phyloP scores from a whole-genome alignment of 768 basidiomycete species.

The Termitomyces sp. region DNA sequence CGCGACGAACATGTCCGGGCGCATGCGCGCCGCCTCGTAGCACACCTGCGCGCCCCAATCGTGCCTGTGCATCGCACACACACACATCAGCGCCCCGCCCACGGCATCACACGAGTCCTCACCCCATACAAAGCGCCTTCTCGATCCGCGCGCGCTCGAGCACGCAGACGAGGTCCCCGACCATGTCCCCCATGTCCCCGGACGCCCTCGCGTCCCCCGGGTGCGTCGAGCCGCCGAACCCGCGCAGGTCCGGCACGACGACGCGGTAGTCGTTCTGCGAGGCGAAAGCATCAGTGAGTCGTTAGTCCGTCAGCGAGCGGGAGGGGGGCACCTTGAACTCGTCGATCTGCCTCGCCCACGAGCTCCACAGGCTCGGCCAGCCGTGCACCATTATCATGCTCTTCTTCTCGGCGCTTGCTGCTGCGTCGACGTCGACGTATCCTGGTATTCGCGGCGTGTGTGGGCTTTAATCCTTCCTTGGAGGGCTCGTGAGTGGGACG shows the following conservation, averaged over 20 bases:
- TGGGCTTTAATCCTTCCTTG: not conserved
- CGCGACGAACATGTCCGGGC: conserved; percentile 58
- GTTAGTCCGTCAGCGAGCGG: no score
- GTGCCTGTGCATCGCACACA: conserved; percentile 35
- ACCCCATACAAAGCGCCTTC: conserved; percentile 63
- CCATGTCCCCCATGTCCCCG: conserved; percentile 54
- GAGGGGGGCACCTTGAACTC: conserved; percentile 66
- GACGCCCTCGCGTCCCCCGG: conserved; percentile 58
- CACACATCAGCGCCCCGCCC: no score
- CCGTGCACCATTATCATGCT: conserved; percentile 71
- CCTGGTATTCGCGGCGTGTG: conserved; percentile 19
- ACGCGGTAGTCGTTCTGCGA: conserved; percentile 54
- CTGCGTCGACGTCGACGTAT: conserved; percentile 64
- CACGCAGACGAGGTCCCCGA: conserved; percentile 59
- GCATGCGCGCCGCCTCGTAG: conserved; percentile 61
- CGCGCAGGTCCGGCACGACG: conserved; percentile 59
- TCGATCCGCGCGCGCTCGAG: conserved; percentile 43
- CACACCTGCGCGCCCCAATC: conserved; percentile 73
- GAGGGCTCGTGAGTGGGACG: conserved; percentile 9
- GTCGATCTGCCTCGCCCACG: conserved; percentile 68
- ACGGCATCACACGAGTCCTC: conserved; percentile 12
- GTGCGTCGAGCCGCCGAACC: conserved; percentile 65
- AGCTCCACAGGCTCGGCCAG: conserved; percentile 76
- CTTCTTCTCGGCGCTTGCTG: conserved; percentile 36
- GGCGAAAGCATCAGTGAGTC: not conserved